A percentile compares a stretch with the other conserved stretches of the same genome.
Conservation (phyloP, 129 eudicot species). For the Logfia minima region DNA sequence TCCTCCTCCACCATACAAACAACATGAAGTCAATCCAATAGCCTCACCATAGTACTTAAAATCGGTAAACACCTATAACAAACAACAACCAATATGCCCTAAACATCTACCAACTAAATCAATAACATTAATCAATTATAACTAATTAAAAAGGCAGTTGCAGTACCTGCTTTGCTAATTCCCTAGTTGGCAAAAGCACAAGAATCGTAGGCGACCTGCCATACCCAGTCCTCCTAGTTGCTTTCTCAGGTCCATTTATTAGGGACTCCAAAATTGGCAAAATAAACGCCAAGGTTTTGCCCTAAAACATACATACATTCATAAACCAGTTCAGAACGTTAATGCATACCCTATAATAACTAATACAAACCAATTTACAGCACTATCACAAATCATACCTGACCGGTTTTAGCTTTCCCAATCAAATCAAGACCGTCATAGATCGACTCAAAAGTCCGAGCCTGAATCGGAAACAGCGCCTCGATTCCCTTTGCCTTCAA, state of each 20-base stretch:
- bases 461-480: conserved; percentile 89
- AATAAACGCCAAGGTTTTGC: conserved; percentile 89
- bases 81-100: not conserved
- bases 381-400: conserved; percentile 45
- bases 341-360: not conserved
- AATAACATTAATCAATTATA: not conserved
- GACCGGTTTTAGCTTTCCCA: conserved; percentile 96
- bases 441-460: conserved; percentile 66
- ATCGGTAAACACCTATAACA: conserved; percentile 64
- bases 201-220: conserved; percentile 83
- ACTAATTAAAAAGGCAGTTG: not conserved
- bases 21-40: conserved; percentile 64
- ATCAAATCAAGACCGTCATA: conserved; percentile 89
- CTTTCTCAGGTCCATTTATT: conserved; percentile 62
- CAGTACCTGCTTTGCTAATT: conserved; percentile 79
- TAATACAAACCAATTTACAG: not conserved
- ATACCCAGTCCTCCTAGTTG: conserved; percentile 66
- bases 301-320: conserved; percentile 36
- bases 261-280: conserved; percentile 83
- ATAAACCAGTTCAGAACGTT: not conserved
- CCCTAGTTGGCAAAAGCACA: conserved; percentile 90
- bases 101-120: not conserved
- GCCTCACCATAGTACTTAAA: conserved; percentile 77
- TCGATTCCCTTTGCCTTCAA: conserved; percentile 79
- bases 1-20: conserved; percentile 89